Evolutionary conservation across 495 filamentous ascomycete species (phyloP).

Genomic region (Copromyces sp.): DNA sequence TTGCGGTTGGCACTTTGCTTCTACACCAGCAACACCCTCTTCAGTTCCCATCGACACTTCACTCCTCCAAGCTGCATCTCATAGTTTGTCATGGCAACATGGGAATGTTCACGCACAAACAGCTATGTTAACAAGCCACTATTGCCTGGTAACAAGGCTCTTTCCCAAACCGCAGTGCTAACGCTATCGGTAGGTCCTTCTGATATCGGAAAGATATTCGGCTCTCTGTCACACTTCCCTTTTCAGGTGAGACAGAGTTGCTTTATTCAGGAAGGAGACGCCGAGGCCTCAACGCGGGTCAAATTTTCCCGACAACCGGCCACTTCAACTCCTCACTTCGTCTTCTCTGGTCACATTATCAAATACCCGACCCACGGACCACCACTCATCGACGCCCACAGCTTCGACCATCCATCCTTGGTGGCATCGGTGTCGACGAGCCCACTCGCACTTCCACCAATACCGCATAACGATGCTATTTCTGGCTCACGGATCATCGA

Average conservation of each 20-base stretch:
- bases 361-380: too few species aligned
- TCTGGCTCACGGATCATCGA: neutral
- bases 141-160: neutral
- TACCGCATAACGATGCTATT: neutral
- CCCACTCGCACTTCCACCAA: neutral
- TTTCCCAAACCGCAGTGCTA: neutral
- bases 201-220: neutral
- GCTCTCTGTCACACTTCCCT: neutral
- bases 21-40: neutral
- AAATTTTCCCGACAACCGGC: neutral
- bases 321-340: neutral
- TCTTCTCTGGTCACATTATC: neutral
- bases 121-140: neutral
- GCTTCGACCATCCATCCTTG: neutral
- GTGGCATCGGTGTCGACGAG: neutral
- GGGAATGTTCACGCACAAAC: neutral
- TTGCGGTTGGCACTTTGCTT: neutral
- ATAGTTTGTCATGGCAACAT: neutral
- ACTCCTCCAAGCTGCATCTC: neutral
- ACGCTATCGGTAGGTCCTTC: neutral
- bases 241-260: neutral
- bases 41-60: neutral
- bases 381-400: neutral
- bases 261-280: neutral
- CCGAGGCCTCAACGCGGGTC: neutral